These are phyloP conservation scores for Parascedosporium putredinis DNA, from an alignment of 2,329 filamentous ascomycete genomes.

Conservation along the genomic window DNA sequence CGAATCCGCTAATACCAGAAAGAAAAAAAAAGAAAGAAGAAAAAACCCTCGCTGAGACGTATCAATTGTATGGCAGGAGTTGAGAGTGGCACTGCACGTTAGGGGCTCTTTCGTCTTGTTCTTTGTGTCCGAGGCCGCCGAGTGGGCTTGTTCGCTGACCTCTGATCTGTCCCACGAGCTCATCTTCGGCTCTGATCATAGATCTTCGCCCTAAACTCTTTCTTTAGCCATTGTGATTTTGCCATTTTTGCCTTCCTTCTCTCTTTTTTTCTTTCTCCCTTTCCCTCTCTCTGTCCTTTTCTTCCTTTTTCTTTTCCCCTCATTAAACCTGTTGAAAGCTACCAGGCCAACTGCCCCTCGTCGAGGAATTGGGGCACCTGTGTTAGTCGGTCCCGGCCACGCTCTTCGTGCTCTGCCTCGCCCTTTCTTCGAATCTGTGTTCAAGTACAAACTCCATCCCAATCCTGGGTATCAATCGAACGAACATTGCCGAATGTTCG, in stretches of 20 bases:
- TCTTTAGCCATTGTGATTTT: not conserved
- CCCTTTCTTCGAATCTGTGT: not conserved
- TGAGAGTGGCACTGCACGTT: too few species aligned
- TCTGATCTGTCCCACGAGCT: constrained; percentile 2
- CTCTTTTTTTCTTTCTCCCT: constrained; percentile 4
- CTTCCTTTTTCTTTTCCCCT: too few species aligned
- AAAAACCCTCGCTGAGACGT: not conserved
- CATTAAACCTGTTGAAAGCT: too few species aligned
- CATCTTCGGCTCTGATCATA: constrained; percentile 3
- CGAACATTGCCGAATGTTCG: not conserved
- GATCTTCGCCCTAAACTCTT: constrained; percentile 5
- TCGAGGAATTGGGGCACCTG: not conserved
- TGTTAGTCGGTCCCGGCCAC: not conserved
- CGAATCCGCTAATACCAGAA: not conserved
- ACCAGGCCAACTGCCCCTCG: not conserved
- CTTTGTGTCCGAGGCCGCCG: not conserved
- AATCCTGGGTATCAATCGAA: not conserved
- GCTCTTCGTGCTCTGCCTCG: not conserved
- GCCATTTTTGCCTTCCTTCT: too few species aligned
- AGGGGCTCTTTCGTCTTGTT: too few species aligned
- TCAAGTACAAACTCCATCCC: not conserved
- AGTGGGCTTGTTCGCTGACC: not conserved
- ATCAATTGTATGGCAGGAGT: too few species aligned
- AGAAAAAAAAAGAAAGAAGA: not conserved
- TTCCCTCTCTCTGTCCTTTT: not conserved